Base-by-base conservation (phyloP, 2,329 filamentous ascomycete genomes). In the Cordyceps javanica region DNA sequence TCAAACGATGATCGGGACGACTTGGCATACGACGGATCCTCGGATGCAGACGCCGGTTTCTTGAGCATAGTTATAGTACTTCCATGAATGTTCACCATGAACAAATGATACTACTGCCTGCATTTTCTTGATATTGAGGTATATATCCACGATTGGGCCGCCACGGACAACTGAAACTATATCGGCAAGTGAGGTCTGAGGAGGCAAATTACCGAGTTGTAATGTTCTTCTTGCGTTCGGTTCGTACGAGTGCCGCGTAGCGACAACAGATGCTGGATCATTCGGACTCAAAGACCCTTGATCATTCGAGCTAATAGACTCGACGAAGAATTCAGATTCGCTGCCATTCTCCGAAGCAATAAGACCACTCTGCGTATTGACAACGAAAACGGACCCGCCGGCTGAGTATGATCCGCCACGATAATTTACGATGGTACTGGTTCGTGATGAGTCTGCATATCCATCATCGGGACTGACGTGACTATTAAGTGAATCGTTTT, bases 51-150 rank as follows among this genome's bases (percentile, higher is more conserved):
- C 68, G 60, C 86, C 87, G 60, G 87, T 77, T 32, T 78, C 79
- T 66, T 83, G 86, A 23, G 80, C 78, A 69, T 90, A 78, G 0
- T 82, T 76, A 50, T 86, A 77, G 67, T 91, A 94, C 0, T 81
- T 78, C 28, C 74, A 71, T n/a, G 87, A 87, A 58, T 84, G 80
- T 21, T 77, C 74, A 34, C 81, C 81, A 52, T 85, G 77, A 7
- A 90, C 75, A 67, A 94, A 94, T 0, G 90, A 89, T 2, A 94
- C 77, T 42, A 78, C 81, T 4, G 83, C 88, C 45, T 74, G 75
- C 32, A 80, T 80, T 53, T 90, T 85, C 42, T 80, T 71, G 9
- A 64, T 67, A 32, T 83, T 82, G 49, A 91, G 63, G 63, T 81
- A 87, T 41, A 93, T 74, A 61, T 91, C 87, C 11, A 92, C 70